Conservation (phyloP, 23 red algal genomes). For the Chondrus crispus region DNA sequence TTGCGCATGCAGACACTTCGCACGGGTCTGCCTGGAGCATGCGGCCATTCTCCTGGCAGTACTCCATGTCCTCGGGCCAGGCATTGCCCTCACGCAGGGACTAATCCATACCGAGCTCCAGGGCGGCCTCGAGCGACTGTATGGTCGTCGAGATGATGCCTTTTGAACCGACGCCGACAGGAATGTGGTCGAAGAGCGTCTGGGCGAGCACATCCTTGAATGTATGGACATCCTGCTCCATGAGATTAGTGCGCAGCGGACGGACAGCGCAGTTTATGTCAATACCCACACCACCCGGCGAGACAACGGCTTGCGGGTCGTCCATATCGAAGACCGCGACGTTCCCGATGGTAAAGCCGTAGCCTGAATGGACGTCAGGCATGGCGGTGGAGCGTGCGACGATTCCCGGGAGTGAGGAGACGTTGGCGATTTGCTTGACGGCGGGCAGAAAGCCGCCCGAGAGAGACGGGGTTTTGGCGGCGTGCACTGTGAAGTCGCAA, state of each 20-base stretch:
- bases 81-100: constrained; percentile 87
- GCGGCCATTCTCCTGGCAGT: constrained; percentile 89
- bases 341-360: constrained; percentile 99
- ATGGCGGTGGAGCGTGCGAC: constrained; percentile 74
- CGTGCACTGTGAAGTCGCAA: too few relatives aligned
- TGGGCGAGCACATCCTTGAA: constrained; percentile 79
- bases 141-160: constrained; percentile 80
- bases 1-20: constrained; percentile 81
- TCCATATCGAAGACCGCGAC: constrained; percentile 92
- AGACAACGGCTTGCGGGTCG: constrained; percentile 81
- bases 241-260: constrained; percentile 83
- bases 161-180: constrained; percentile 86
- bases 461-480: too few relatives aligned
- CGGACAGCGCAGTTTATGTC: constrained; percentile 98
- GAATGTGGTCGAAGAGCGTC: constrained; percentile 88
- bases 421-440: constrained; percentile 93
- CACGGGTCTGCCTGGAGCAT: constrained; percentile 76
- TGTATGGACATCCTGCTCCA: constrained; percentile 67
- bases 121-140: constrained; percentile 63
- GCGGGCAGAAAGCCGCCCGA: constrained; percentile 89
- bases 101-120: constrained; percentile 94
- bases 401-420: constrained; percentile 80
- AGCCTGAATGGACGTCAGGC: constrained; percentile 93
- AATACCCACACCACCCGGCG: constrained; percentile 92
- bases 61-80: constrained; percentile 96